Evolutionary conservation across 495 filamentous ascomycete species (phyloP).

Genomic region (Lentithecium fluviatile): DNA sequence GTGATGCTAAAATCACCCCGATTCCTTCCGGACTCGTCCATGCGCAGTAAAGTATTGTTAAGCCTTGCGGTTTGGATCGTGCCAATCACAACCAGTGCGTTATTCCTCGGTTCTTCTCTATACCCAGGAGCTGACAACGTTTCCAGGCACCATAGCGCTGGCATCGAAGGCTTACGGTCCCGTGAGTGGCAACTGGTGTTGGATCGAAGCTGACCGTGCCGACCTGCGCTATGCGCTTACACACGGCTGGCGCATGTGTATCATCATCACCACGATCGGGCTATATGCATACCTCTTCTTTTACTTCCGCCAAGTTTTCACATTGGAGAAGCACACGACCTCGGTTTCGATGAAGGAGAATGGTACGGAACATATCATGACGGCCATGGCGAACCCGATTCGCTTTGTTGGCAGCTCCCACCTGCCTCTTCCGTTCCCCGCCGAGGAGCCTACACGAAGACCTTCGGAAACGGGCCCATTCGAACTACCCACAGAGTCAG

Average conservation of each 20-base stretch:
- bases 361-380: not conserved
- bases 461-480: too few species aligned
- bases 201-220: not conserved
- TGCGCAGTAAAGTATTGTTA: not conserved
- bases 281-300: not conserved
- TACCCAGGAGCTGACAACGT: not conserved
- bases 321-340: not conserved
- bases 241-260: constrained; percentile 1
- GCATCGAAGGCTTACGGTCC: not conserved
- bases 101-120: not conserved
- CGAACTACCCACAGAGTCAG: too few species aligned
- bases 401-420: not conserved
- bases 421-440: not conserved
- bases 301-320: not conserved
- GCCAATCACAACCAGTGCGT: not conserved
- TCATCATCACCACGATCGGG: not conserved
- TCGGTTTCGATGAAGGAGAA: not conserved
- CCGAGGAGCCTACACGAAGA: too few species aligned
- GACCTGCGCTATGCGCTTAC: constrained; percentile 1
- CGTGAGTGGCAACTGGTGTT: constrained; percentile 7
- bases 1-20: not conserved
- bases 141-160: not conserved
- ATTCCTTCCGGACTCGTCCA: not conserved
- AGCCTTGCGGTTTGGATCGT: constrained; percentile 3
- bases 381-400: not conserved